Base-by-base conservation (phyloP, 2,329 filamentous ascomycete genomes). In the Monosporascus sp. region DNA sequence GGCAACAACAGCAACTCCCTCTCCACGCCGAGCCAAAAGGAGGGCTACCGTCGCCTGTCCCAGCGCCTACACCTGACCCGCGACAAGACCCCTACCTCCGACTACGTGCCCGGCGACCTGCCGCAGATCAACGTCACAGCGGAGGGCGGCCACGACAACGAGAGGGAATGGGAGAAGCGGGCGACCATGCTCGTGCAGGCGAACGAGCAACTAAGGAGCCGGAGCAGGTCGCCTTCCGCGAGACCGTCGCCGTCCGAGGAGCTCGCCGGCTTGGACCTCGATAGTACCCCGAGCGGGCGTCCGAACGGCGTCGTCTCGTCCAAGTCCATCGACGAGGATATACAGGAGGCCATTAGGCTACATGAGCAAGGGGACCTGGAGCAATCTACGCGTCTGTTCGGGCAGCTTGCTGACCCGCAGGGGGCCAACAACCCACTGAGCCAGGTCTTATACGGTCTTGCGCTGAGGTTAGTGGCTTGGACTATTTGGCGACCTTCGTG, bases 391-490 rank as follows among this genome's bases (percentile, higher is more conserved):
- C 76, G 77, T 50, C 83, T 97, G 72, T 99, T 99, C 73, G 88
- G 85, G 27, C 78, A 80, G 56, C 77, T 99, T 61, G 94, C 94
- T 51, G 87, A 96, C 68, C 90, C 90, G 0, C 79, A 85, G 51
- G 91, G 90, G 24, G 84, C 87, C 49, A 96, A 97, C 69, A 96
- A 97, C 72, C 90, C 94, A 41, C 79, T 99, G 59, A 94, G 91
- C 65, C 93, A 99, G 74, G 94, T 99, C 37, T 81, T 99, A 51
- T 99, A 96, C 69, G 94, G 94, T 3, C 87, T 99, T 54, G 92
- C 93, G 50, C 73, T 97, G 60, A 83, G 91, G 87, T 92, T 71
- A 73, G 83, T 78, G 50, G 20, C 14, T 22, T 31, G 5, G 9
- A 3, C 22, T 14, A 26, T 17, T n/a, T 44, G 41, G 41, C n/a